Evolutionary conservation across 2,329 filamentous ascomycete genomes (phyloP), one percentile per base, ranked within the genome.

Genomic region (Pseudomassariella vexata): DNA sequence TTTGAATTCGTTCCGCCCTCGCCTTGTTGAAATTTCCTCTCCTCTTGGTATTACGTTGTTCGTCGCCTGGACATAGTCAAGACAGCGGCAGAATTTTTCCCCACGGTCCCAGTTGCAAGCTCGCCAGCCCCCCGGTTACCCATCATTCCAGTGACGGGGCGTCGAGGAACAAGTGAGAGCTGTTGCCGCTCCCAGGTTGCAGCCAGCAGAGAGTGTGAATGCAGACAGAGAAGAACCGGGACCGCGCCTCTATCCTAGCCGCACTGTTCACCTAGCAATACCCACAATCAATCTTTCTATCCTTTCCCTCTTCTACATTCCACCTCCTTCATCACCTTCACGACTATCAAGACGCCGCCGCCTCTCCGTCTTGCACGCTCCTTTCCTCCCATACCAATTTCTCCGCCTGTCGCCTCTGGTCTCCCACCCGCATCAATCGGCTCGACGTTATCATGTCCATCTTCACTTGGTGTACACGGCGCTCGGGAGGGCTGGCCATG

Each of bases 401-500:
- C 40, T 40, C 38, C 39, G 43, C 36, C 43, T 42, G 32, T 34
- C 38, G 37, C 19, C 28, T 28, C 32, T 37, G 38, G 43, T 38
- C 37, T 47, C 46, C 36, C 35, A 30, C 29, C 30, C 33, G 21
- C 33, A 29, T 39, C 46, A 39, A 14, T 24, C 9, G n/a, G 21
- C n/a, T 23, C 21, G n/a, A n/a, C 21, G 9, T 9, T 42, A 41
- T 34, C 38, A 77, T 76, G 73, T 64, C 67, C 38, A 45, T 76
- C 41, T 68, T 76, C 45, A 49, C 48, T 22, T 78, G 73, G 73
- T 66, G 63, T 39, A 62, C 69, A 42, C 65, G 65, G 47, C 64
- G 73, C 42, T 64, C 62, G 19, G 73, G 72, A 36, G 73, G 73
- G 34, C 48, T 78, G 39, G 72, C 68, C 42, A 72, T 76, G 62